Evolutionary conservation across 805 yeast genomes (phyloP).

Genomic region (Kluyveromyces starmeri): DNA sequence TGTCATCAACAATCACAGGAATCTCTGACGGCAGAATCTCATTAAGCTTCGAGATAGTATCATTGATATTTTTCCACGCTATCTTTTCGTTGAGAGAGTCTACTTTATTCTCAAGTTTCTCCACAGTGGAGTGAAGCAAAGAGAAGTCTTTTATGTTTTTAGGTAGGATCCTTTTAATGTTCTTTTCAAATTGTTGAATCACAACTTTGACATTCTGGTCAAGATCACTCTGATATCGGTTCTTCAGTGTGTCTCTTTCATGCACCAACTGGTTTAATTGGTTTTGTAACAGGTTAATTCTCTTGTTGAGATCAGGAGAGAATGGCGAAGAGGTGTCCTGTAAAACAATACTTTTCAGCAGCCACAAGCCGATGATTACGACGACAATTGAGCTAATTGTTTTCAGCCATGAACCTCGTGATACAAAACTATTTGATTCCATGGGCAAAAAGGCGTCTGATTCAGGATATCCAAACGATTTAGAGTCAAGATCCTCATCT

Average conservation of each 20-base stretch:
- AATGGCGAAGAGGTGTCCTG: background rate
- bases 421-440: background rate
- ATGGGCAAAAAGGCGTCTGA: background rate
- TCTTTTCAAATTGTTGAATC: conserved; percentile 26
- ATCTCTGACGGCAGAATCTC: conserved; percentile 22
- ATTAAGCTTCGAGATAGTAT: conserved; percentile 1
- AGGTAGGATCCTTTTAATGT: conserved; percentile 24
- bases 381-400: no score
- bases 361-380: background rate
- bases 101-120: conserved; percentile 2
- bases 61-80: conserved; percentile 2
- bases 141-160: conserved; percentile 13
- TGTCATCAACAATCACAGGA: conserved; percentile 18
- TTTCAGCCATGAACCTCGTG: background rate
- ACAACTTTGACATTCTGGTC: conserved; percentile 24
- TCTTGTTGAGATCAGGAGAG: conserved; percentile 2
- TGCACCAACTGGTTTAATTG: conserved; percentile 25
- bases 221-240: conserved; percentile 17
- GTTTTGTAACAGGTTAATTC: conserved; percentile 15
- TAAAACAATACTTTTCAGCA: background rate
- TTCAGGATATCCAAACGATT: background rate
- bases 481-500: conserved; percentile 9
- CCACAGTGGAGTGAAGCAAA: background rate
- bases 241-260: conserved; percentile 21
- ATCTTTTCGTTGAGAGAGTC: background rate